phyloP scores from a whole-genome alignment of 768 basidiomycete genomes.

The Agaricus blazei region DNA sequence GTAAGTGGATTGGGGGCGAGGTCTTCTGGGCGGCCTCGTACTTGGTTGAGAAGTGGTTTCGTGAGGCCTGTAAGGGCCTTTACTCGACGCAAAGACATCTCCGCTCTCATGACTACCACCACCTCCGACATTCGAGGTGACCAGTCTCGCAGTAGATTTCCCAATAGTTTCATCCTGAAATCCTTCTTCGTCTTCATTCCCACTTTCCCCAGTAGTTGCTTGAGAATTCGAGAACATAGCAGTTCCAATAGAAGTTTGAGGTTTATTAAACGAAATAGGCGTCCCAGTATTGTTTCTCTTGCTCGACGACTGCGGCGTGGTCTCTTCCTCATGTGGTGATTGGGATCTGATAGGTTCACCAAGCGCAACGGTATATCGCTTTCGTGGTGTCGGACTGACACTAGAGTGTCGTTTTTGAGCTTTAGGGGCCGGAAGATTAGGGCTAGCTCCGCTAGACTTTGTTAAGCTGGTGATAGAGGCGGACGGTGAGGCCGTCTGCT shows the following conservation, averaged over 20 bases:
- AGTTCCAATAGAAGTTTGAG: conserved; percentile 29
- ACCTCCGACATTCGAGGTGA: conserved; percentile 1
- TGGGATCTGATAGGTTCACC: conserved; percentile 55
- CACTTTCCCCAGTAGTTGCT: conserved; percentile 12
- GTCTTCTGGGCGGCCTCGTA: background rate
- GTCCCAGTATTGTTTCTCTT: conserved; percentile 10
- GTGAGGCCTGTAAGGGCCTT: conserved; percentile 8
- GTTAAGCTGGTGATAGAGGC: conserved; percentile 4
- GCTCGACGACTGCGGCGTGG: background rate
- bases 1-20: conserved; percentile 7
- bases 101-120: background rate
- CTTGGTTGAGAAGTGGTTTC: background rate
- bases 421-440: conserved; percentile 40
- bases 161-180: conserved; percentile 61
- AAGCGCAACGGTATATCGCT: conserved; percentile 83
- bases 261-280: conserved; percentile 14
- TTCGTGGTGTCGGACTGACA: conserved; percentile 71
- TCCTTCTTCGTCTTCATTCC: conserved; percentile 26
- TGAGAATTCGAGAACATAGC: conserved; percentile 39
- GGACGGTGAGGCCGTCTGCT: conserved; percentile 6
- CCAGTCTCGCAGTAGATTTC: conserved; percentile 38
- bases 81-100: conserved; percentile 12
- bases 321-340: conserved; percentile 18
- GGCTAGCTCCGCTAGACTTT: conserved; percentile 10
- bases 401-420: conserved; percentile 41